phyloP scores from a whole-genome alignment of 2,329 filamentous ascomycete species.

The Neoscytalidium dimidiatum region DNA sequence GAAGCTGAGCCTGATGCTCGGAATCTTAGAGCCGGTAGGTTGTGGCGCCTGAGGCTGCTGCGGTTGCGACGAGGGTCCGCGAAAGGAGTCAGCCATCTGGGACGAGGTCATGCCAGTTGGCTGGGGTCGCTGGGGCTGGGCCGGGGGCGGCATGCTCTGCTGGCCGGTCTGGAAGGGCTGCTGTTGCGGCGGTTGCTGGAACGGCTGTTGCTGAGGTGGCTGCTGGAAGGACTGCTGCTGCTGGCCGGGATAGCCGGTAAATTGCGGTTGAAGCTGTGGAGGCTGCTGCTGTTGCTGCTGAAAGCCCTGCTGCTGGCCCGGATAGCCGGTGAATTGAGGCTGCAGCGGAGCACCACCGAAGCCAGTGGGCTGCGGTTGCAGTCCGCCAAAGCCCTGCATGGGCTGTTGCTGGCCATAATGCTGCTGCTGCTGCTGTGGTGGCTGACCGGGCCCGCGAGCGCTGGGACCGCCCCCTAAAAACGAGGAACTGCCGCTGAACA shows the following conservation, averaged over 20 bases:
- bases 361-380: constrained; percentile 54
- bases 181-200: constrained; percentile 23
- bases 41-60: constrained; percentile 52
- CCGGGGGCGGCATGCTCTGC: constrained; percentile 50
- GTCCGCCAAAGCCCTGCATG: constrained; percentile 51
- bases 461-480: constrained; percentile 79
- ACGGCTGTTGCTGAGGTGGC: constrained; percentile 29
- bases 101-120: constrained; percentile 63
- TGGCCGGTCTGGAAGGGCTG: constrained; percentile 44
- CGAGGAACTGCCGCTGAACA: constrained; percentile 90
- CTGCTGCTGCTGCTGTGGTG: constrained; percentile 51
- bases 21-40: constrained; percentile 73
- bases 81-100: constrained; percentile 66
- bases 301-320: constrained; percentile 48
- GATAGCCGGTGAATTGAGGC: constrained; percentile 63
- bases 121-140: constrained; percentile 52
- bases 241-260: constrained; percentile 51
- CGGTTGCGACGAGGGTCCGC: constrained; percentile 34
- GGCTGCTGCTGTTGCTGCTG: constrained; percentile 42
- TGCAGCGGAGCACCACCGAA: constrained; percentile 58
- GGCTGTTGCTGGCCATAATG: constrained; percentile 58
- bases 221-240: constrained; percentile 49
- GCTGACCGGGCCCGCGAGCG: constrained; percentile 64
- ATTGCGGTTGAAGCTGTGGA: constrained; percentile 41
- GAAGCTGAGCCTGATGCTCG: constrained; percentile 91